Evolutionary conservation across 1,284 basidiomycete species (phyloP).

Genomic region (Melanopsichium pennsylvanicum): DNA sequence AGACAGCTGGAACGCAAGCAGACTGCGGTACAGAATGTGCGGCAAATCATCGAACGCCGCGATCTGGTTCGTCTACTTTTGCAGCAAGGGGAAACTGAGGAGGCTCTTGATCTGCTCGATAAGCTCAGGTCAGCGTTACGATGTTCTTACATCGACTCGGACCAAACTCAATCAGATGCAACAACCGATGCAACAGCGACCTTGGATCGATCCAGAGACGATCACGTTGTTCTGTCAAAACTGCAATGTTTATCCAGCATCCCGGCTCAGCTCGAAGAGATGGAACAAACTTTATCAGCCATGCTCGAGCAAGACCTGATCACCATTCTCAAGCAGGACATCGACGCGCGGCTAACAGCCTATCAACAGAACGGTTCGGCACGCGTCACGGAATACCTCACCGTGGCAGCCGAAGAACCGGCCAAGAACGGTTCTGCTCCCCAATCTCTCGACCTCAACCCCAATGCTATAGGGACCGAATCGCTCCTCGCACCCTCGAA

Average conservation of each 20-base stretch:
- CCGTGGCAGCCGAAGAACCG: neutral
- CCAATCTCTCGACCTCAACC: neutral
- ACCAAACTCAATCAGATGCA: neutral
- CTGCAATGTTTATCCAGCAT: slow-evolving; percentile 33
- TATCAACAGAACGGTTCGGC: slow-evolving; percentile 6
- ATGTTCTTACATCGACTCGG: neutral
- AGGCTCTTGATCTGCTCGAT: slow-evolving; percentile 56
- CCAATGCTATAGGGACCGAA: neutral
- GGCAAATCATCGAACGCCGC: slow-evolving; percentile 49
- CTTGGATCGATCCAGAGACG: neutral
- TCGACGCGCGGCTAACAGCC: slow-evolving; percentile 67
- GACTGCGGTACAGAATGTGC: slow-evolving; percentile 34
- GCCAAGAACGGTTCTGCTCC: neutral
- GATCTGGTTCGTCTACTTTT: slow-evolving; percentile 52
- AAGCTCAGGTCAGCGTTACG: slow-evolving; percentile 24
- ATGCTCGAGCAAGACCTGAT: slow-evolving; percentile 72
- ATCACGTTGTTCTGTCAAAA: slow-evolving; percentile 8
- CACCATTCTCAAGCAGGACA: slow-evolving; percentile 74
- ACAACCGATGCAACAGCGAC: neutral
- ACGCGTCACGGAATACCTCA: slow-evolving; percentile 7
- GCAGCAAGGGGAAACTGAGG: slow-evolving; percentile 60
- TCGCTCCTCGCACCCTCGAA: slow-evolving; percentile 13
- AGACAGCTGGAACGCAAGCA: slow-evolving; percentile 44
- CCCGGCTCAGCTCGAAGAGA: slow-evolving; percentile 51
- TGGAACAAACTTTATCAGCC: slow-evolving; percentile 40